Evolutionary conservation across 2,329 filamentous ascomycete genomes (phyloP).

Genomic region (Immersiporthe knoxdaviesiana): DNA sequence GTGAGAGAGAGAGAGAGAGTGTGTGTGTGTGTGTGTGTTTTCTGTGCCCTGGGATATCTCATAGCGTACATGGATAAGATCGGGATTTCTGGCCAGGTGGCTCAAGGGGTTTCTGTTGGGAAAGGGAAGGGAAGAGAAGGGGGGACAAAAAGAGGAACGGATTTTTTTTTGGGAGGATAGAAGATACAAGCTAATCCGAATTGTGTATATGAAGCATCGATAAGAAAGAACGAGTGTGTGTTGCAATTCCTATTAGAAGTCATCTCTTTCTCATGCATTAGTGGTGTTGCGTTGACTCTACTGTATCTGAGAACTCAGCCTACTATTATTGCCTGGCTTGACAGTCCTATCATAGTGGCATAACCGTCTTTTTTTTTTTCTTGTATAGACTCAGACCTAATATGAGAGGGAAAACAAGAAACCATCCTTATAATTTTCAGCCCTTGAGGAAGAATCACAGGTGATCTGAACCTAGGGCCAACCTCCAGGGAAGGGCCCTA

Average conservation of each 20-base stretch:
- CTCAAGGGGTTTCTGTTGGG: neutral
- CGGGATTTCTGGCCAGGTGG: neutral
- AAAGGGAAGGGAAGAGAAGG: neutral
- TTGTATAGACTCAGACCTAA: no score
- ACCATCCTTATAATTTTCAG: no score
- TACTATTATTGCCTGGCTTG: neutral
- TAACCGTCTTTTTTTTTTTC: no score
- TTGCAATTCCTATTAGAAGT: neutral
- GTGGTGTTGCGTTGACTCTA: neutral
- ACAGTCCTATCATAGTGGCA: no score
- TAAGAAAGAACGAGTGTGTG: slow-evolving; percentile 1
- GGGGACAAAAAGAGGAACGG: neutral
- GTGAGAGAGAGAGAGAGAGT: no score
- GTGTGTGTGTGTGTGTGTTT: no score
- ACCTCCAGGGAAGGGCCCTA: neutral
- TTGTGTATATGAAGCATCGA: slow-evolving; percentile 13
- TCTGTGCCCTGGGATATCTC: neutral
- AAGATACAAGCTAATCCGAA: neutral
- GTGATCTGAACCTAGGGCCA: no score
- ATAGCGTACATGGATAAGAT: neutral
- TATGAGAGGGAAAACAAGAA: no score
- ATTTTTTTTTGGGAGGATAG: neutral
- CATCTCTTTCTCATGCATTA: neutral
- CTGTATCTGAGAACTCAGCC: neutral
- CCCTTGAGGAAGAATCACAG: no score